Percentiles rank a stretch among this genome's conserved stretches.
Evolutionary conservation across 2,329 filamentous ascomycete species (phyloP).

Genomic region (Geosmithia flava): DNA sequence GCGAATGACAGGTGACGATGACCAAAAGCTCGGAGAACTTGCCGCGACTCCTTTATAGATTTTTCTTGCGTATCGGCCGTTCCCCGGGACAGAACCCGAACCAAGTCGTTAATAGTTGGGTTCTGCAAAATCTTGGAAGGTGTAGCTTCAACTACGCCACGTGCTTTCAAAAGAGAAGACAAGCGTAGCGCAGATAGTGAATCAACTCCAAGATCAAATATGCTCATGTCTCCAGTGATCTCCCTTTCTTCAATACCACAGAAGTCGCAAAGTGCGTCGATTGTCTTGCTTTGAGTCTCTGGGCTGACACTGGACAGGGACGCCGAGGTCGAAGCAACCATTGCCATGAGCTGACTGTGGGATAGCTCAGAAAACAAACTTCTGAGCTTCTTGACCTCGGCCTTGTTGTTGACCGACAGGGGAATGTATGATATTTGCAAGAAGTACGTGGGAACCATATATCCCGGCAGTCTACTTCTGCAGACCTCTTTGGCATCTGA

Average conservation of each 20-base stretch:
- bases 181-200: conserved; percentile 74
- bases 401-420: conserved; percentile 81
- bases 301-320: not conserved
- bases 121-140: conserved; percentile 58
- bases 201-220: conserved; percentile 81
- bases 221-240: conserved; percentile 45
- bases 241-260: conserved; percentile 25
- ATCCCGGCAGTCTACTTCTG: conserved; percentile 56
- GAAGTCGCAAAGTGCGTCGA: conserved; percentile 40
- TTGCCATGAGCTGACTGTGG: conserved; percentile 45
- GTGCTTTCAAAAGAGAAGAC: conserved; percentile 47
- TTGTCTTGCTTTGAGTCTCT: conserved; percentile 31
- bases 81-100: conserved; percentile 16
- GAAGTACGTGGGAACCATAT: conserved; percentile 87
- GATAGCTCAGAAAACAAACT: conserved; percentile 51
- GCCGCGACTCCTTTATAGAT: conserved; percentile 35
- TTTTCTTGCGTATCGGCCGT: not conserved
- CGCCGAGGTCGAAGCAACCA: conserved; percentile 19
- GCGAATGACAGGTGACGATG: conserved; percentile 45
- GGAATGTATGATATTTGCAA: conserved; percentile 61
- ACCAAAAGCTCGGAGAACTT: conserved; percentile 49
- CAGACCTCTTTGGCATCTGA: conserved; percentile 48
- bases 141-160: conserved; percentile 47
- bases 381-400: conserved; percentile 59
- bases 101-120: conserved; percentile 35